Base-by-base conservation (phyloP, 2,329 filamentous ascomycete species). In the Fulvia fulva region DNA sequence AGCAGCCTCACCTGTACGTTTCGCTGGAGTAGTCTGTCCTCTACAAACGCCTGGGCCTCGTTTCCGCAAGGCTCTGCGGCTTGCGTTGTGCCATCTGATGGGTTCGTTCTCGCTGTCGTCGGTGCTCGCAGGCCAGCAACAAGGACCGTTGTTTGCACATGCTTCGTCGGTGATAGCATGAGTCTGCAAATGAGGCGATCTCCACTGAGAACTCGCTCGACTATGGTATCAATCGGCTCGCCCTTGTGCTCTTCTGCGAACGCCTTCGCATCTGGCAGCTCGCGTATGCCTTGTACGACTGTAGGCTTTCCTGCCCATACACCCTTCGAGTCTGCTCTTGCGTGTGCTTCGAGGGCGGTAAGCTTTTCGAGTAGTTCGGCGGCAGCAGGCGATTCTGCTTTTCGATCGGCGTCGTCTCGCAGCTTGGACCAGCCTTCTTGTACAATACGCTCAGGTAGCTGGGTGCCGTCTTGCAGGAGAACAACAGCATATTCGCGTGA, bases 391-490 rank as follows among this genome's bases (percentile, higher is more conserved):
- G 87, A 86, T 59, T 97, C 91, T 65, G 97, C 92, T 71, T 93
- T 94, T 65, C 88, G 87, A 61, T 91, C 92, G 59, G 93, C 92
- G 75, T 99, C 94, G 69, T 99, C 94, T 63, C 94, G 87, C 60
- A 99, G 83, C 77, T 94, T 96, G 63, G 91, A 79, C 91, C 92
- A 97, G 65, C 94, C 94, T 68, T 91, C 90, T 71, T 90, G 87
- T 63, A 97, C 85, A 58, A 89, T 83, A 62, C 89, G 85, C 63
- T 97, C 91, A 19, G 94, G 92, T 52, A 99, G 76, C 56, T 84
- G 80, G 30, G 85, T 85, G 51, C 91, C 91, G 68, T 90, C 88
- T 62, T 88, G 86, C 54, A 97, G 81, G 63, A 84, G 83, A 60
- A 91, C 87, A 63, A 86, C 83, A 64, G 93, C 94, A 71, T 97